Conservation (phyloP, 2,329 filamentous ascomycete genomes). For the Allantophomopsis lycopodina region DNA sequence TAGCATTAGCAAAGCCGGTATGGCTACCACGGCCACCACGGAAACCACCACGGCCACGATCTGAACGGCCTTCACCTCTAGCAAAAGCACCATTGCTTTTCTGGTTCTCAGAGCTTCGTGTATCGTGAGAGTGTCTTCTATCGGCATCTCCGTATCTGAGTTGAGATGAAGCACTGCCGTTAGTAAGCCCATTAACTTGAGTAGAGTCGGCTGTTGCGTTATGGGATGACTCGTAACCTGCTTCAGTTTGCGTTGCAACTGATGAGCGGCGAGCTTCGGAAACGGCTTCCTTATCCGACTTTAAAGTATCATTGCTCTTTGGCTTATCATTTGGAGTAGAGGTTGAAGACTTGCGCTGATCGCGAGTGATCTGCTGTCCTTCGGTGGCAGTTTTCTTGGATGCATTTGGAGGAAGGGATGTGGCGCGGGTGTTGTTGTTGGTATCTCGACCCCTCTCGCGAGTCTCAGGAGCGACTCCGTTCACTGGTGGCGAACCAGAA, state of each 20-base stretch:
- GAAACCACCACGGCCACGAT: constrained; percentile 27
- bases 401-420: constrained; percentile 16
- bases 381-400: constrained; percentile 11
- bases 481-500: constrained; percentile 4
- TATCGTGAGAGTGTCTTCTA: constrained; percentile 15
- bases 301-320: background rate
- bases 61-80: constrained; percentile 23
- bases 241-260: background rate
- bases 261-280: background rate
- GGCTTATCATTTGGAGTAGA: constrained; percentile 3
- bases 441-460: constrained; percentile 11
- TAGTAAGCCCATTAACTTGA: too few species aligned
- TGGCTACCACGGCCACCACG: constrained; percentile 29
- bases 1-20: constrained; percentile 17
- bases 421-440: constrained; percentile 8
- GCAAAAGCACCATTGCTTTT: constrained; percentile 14
- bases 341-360: constrained; percentile 11
- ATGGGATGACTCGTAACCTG: background rate
- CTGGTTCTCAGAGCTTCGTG: constrained; percentile 13
- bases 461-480: constrained; percentile 5
- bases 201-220: background rate
- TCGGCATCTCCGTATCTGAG: constrained; percentile 11
- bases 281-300: background rate
- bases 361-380: constrained; percentile 7
- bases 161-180: constrained; percentile 9